Evolutionary conservation across 441 rosid genomes (phyloP).

Genomic region (Eugenia klotzschiana): DNA sequence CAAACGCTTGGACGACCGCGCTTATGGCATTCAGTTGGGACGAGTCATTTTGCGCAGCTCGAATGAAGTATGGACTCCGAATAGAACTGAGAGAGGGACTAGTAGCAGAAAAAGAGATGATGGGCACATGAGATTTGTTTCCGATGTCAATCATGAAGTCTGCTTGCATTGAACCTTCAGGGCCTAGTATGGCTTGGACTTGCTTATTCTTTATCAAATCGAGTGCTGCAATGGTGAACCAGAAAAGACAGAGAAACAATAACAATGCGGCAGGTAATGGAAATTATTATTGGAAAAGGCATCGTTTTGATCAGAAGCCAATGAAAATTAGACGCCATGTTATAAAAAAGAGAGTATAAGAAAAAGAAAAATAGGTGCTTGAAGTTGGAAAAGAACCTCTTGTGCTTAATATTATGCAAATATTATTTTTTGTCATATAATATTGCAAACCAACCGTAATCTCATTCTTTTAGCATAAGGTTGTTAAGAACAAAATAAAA

Average conservation of each 20-base stretch:
- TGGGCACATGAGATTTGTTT: conserved; percentile 33
- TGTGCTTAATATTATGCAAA: background rate
- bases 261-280: background rate
- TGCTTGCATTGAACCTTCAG: conserved; percentile 34
- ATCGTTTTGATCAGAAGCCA: background rate
- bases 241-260: background rate
- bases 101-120: background rate
- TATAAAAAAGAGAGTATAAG: background rate
- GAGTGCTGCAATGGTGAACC: conserved; percentile 21
- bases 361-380: background rate
- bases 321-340: background rate
- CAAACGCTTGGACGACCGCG: too few relatives aligned
- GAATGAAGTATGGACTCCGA: too few relatives aligned
- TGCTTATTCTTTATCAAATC: conserved; percentile 34
- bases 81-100: too few relatives aligned
- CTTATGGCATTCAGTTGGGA: too few relatives aligned
- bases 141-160: conserved; percentile 32
- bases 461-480: background rate
- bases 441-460: background rate
- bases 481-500: background rate
- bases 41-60: too few relatives aligned
- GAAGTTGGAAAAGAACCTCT: background rate
- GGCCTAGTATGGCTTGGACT: conserved; percentile 53
- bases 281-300: background rate
- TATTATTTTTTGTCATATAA: background rate